Base-by-base conservation (phyloP, 2,329 filamentous ascomycete species). In the Thermoascus crustaceus region DNA sequence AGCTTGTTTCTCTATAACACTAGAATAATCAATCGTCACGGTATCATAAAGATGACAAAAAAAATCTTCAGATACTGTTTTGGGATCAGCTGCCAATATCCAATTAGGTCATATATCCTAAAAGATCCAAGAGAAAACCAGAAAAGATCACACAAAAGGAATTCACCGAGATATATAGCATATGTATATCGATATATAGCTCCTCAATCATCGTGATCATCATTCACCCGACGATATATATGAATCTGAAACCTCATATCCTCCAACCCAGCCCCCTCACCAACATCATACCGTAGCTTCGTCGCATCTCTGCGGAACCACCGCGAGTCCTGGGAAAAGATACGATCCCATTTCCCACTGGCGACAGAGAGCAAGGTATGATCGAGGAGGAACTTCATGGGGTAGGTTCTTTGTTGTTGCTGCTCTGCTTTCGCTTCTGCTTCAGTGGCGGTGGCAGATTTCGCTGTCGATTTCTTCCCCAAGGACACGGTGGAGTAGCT, bases 231-330 rank as follows among this genome's bases (percentile, higher is more conserved):
- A 37, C 64, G 60, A 53, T 94, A 96, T 10, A 95, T 55, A 65
- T 95, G 87, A 49, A 94, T 70, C 61, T 96, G 89, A 60, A 89
- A 94, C 30, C 88, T 78, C 88, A 95, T 94, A 55, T 95, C 85
- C 65, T 96, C 89, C 54, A 96, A 63, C 34, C 78, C 73, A 42
- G 94, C 86, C 3, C 86, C 85, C 59, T 95, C 95, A 18, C 79
- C 73, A 49, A 95, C 86, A 5, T 87, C 82, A 63, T 95, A 96
- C 25, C 71, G 68, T 45, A 95, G 61, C 10, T 60, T 66, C 1
- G 50, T 44, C 29, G 75, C 71, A 8, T 73, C 68, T 22, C 94
- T 63, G 27, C 89, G 75, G 62, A 89, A 95, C 89, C 89, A 96
- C 36, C 76, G 65, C 2, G 84, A 87, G 31, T 94, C 85, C 41